These are phyloP conservation scores for Antitrichia curtipendula DNA, from an alignment of 225 moss, liverwort and hornwort species.

Conservation along the genomic window DNA sequence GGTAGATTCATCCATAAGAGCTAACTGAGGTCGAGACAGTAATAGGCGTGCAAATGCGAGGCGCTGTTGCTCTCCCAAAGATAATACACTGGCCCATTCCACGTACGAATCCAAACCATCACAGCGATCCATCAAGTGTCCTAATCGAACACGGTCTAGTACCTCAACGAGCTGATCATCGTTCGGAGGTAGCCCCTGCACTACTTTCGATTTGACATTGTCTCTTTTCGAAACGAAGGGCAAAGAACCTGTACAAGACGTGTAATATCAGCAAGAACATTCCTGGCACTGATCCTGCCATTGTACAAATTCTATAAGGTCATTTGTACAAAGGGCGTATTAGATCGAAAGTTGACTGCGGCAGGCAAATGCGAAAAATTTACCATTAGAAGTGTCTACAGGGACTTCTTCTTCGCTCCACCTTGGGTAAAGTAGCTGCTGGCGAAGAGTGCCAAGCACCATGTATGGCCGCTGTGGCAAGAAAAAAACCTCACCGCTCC, in stretches of 20 bases:
- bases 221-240: slow-evolving; percentile 22
- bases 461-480: slow-evolving; percentile 98
- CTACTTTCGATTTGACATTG: slow-evolving; percentile 6
- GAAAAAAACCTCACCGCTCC: slow-evolving; percentile 70
- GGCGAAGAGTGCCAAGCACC: slow-evolving; percentile 97
- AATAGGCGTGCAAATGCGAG: slow-evolving; percentile 94
- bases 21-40: slow-evolving; percentile 72
- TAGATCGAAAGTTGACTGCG: background rate
- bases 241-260: slow-evolving; percentile 35
- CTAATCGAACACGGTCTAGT: slow-evolving; percentile 64
- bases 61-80: slow-evolving; percentile 94
- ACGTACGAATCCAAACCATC: slow-evolving; percentile 91
- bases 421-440: slow-evolving; percentile 87
- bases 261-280: background rate
- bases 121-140: slow-evolving; percentile 85
- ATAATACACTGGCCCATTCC: slow-evolving; percentile 94
- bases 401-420: slow-evolving; percentile 70
- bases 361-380: background rate
- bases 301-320: background rate
- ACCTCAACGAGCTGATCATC: slow-evolving; percentile 67
- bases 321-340: background rate
- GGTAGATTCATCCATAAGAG: slow-evolving; percentile 89
- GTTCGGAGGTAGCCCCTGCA: slow-evolving; percentile 46
- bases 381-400: slow-evolving; percentile 35
- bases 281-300: background rate